phyloP scores from a whole-genome alignment of 805 yeast species.

The Tetrapisispora taiwanensis region DNA sequence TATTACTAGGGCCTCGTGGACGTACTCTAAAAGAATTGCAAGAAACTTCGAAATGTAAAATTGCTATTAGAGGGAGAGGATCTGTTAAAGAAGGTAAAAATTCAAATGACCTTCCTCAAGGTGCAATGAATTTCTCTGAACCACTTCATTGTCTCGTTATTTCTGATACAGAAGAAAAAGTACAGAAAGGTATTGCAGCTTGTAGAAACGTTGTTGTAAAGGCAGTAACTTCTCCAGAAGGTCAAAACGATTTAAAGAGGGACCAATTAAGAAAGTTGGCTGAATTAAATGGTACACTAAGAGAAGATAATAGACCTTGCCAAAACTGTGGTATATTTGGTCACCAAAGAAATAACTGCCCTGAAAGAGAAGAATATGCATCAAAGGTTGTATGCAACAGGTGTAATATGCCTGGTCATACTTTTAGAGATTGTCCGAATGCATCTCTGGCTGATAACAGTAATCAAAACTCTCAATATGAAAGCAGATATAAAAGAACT shows the following conservation, averaged over 20 bases:
- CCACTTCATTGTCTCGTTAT: conserved; percentile 82
- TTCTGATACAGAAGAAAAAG: conserved; percentile 69
- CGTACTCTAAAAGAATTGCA: conserved; percentile 75
- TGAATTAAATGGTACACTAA: conserved; percentile 82
- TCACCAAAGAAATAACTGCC: conserved; percentile 59
- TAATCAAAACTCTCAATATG: neutral
- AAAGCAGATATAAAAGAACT: neutral
- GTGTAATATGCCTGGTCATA: conserved; percentile 81
- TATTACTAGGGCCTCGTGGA: conserved; percentile 91
- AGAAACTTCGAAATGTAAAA: conserved; percentile 75
- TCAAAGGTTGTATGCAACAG: conserved; percentile 55
- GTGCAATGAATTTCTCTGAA: conserved; percentile 55
- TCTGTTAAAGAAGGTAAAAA: conserved; percentile 88
- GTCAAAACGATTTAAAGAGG: conserved; percentile 84
- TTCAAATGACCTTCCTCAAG: conserved; percentile 36
- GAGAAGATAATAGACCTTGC: conserved; percentile 67
- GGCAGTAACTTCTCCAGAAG: conserved; percentile 84
- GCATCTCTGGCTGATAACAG: neutral
- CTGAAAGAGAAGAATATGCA: conserved; percentile 39
- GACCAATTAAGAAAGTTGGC: conserved; percentile 90
- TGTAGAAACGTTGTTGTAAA: conserved; percentile 69
- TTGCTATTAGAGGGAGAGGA: conserved; percentile 90
- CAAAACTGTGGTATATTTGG: conserved; percentile 57
- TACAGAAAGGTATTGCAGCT: conserved; percentile 61
- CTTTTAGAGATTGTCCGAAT: conserved; percentile 68